phyloP scores from a whole-genome alignment of 1,139 yeast species.

The Geotrichum phurueaensis region DNA sequence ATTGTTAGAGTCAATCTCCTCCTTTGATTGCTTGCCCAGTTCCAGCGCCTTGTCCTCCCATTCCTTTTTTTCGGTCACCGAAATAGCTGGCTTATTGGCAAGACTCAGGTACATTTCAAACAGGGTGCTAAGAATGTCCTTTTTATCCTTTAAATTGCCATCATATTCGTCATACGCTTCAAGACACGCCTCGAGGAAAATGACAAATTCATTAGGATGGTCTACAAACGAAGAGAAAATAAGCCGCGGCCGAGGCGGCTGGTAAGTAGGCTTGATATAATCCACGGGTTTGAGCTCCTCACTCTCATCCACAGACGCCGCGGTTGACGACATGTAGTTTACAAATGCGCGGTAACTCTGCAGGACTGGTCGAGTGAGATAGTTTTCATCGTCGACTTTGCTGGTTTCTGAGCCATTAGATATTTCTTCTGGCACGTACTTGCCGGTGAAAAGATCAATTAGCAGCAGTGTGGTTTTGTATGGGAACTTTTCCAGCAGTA shows the following conservation, averaged over 20 bases:
- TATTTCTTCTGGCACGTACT: constrained; percentile 45
- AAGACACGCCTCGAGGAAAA: constrained; percentile 88
- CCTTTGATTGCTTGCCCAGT: constrained; percentile 43
- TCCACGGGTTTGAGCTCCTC: constrained; percentile 4
- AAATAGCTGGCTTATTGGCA: constrained; percentile 36
- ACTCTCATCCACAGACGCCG: constrained; percentile 1
- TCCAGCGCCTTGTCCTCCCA: constrained; percentile 66
- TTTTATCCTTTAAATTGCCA: constrained; percentile 62
- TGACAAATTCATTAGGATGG: constrained; percentile 82
- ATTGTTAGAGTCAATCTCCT: constrained; percentile 50
- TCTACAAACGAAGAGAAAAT: constrained; percentile 81
- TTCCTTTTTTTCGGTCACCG: constrained; percentile 32
- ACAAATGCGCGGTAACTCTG: constrained; percentile 71
- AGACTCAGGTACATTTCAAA: constrained; percentile 74
- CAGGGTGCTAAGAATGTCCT: constrained; percentile 67
- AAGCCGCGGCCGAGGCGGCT: constrained; percentile 85
- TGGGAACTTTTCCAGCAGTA: constrained; percentile 62
- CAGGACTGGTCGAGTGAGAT: constrained; percentile 40
- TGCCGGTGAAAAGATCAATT: constrained; percentile 85
- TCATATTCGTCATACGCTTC: constrained; percentile 73
- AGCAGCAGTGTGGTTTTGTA: constrained; percentile 75
- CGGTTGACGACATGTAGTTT: constrained; percentile 46
- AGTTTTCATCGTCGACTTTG: constrained; percentile 12
- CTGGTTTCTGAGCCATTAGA: constrained; percentile 20
- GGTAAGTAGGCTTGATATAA: constrained; percentile 58